Conservation (phyloP, 1,139 yeast genomes). For the Candida smagusa region DNA sequence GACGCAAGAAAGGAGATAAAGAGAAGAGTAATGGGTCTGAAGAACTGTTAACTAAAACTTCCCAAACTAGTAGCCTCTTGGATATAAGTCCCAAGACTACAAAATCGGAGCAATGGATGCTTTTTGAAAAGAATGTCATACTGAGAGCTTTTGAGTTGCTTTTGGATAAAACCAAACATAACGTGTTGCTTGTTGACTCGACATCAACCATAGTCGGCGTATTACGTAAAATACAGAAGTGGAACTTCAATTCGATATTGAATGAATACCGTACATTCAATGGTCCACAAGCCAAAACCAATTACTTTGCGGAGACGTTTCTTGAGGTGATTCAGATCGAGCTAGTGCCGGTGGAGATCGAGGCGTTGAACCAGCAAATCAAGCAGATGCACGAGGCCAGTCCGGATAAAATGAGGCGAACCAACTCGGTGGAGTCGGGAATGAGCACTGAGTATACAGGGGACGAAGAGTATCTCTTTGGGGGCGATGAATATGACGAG, state of each 20-base stretch:
- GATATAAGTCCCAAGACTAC: slow-evolving; percentile 13
- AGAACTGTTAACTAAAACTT: background rate
- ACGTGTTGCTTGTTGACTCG: slow-evolving; percentile 72
- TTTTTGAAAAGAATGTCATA: slow-evolving; percentile 57
- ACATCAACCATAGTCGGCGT: slow-evolving; percentile 79
- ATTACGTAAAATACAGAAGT: slow-evolving; percentile 76
- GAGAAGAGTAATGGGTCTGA: slow-evolving; percentile 3
- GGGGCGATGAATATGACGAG: slow-evolving; percentile 6
- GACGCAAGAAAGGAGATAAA: slow-evolving; percentile 2
- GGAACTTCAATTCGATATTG: slow-evolving; percentile 82
- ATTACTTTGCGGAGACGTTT: slow-evolving; percentile 79
- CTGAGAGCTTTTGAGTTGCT: slow-evolving; percentile 57
- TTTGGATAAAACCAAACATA: slow-evolving; percentile 63
- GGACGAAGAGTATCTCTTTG: slow-evolving; percentile 2
- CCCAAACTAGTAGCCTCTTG: slow-evolving; percentile 2
- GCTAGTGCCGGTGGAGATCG: slow-evolving; percentile 43
- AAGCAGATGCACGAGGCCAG: slow-evolving; percentile 11
- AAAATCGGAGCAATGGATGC: slow-evolving; percentile 66
- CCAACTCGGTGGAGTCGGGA: slow-evolving; percentile 8
- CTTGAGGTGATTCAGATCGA: slow-evolving; percentile 67
- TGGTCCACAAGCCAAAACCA: slow-evolving; percentile 57
- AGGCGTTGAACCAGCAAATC: slow-evolving; percentile 23
- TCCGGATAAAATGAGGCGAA: slow-evolving; percentile 7
- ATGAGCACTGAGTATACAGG: slow-evolving; percentile 5
- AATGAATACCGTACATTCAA: slow-evolving; percentile 81